Evolutionary conservation across 2,329 filamentous ascomycete species (phyloP), one percentile per base, ranked within the genome.

Genomic region (Metarhizium sp.): DNA sequence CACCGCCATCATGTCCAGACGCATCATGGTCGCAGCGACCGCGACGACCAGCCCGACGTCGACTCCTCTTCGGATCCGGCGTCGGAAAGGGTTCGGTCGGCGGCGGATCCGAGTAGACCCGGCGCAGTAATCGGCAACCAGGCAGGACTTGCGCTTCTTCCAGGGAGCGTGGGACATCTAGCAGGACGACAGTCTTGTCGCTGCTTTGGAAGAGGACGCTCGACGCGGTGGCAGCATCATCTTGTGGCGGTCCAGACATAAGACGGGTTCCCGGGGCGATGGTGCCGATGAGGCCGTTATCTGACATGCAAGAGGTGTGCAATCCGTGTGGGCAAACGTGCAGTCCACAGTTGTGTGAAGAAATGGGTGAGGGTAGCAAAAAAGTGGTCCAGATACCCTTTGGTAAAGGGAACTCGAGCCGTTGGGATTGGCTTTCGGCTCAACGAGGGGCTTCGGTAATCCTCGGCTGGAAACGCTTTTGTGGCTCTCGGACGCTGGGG

Each of bases 121-220:
- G 72, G 52, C 72, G 70, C 51, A 59, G 57, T 54, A 71, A 67
- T 25, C 61, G 57, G 38, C 73, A 62, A 34, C 68, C 69, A 6
- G 71, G 65, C 13, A 72, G 71, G 38, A 77, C 75, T 69, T 91
- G 88, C 18, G 81, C 82, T 57, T 81, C 75, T 60, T 87, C 84
- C 43, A 91, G 79, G 2, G 88, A 88, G 18, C 75, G 73, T 29
- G 88, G 87, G 49, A 90, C 80, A 63, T 92, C 88, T 52, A 91
- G 67, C 30, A 90, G 67, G 25, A 81, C 73, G 53, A 85, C 69
- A 49, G 78, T 74, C 51, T 70, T 64, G 60, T 70, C 65, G 5
- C 50, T 43, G 59, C 57, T 68, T 51, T 66, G 62, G 57, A 65
- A 73, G 52, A 74, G 64, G 29, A 72, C 56, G 18, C 67, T 70